Percentiles rank a stretch among this genome's conserved stretches.
These are phyloP conservation scores for Croton laevigatus DNA, from an alignment of 441 rosid genomes.

Conservation along the genomic window DNA sequence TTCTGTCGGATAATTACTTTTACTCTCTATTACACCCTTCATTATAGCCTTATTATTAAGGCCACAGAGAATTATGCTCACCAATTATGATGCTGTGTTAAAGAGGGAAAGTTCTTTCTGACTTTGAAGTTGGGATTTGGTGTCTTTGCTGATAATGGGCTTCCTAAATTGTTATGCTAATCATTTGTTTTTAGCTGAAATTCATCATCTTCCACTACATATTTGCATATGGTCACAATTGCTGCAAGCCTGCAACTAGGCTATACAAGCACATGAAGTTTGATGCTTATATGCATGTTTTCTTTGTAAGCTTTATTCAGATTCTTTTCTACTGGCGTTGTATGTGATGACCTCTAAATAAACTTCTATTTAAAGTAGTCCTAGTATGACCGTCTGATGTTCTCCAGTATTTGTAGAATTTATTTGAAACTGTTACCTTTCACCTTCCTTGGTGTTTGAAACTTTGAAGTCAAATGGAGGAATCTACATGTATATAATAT, in stretches of 20 bases:
- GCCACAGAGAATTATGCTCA: neutral
- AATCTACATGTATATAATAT: too few relatives aligned
- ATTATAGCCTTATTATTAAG: neutral
- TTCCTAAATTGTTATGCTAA: neutral
- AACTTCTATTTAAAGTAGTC: neutral
- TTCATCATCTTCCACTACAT: neutral
- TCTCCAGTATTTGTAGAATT: neutral
- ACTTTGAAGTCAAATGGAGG: too few relatives aligned
- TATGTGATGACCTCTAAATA: neutral
- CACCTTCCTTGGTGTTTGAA: too few relatives aligned
- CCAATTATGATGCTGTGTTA: neutral
- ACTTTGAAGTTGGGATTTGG: neutral
- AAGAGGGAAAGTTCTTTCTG: neutral
- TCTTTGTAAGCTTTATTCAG: neutral
- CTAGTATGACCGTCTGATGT: neutral
- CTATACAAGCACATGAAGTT: too few relatives aligned
- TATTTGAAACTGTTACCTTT: neutral
- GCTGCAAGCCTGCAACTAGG: neutral
- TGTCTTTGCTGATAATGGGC: neutral
- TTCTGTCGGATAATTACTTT: neutral
- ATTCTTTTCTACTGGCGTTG: neutral
- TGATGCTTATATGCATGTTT: neutral
- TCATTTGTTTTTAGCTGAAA: neutral
- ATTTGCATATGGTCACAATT: neutral
- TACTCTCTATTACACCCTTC: neutral